A percentile compares a stretch with the other conserved stretches of the same genome.
phyloP scores from a whole-genome alignment of 768 basidiomycete genomes.

The Kwoniella newhampshirensis region DNA sequence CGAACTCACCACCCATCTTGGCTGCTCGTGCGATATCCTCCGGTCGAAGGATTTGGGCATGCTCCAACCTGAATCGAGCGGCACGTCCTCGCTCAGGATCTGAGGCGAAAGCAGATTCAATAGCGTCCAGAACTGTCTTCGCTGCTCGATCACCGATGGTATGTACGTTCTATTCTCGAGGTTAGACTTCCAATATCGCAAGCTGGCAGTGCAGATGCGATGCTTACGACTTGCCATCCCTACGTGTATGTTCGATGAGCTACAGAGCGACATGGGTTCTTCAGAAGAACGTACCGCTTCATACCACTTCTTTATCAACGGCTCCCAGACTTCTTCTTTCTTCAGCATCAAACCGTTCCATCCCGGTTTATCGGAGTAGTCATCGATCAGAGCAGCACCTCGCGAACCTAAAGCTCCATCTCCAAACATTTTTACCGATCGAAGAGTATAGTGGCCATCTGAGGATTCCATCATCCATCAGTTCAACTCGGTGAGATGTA shows the following conservation, averaged over 20 bases:
- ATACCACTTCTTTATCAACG: constrained; percentile 65
- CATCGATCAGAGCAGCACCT: constrained; percentile 82
- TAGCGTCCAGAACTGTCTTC: constrained; percentile 75
- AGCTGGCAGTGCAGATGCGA: not conserved
- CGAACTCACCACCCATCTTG: constrained; percentile 66
- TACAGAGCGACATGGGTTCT: not conserved
- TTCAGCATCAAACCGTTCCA: constrained; percentile 69
- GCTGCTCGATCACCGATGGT: constrained; percentile 73
- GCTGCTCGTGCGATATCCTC: constrained; percentile 71
- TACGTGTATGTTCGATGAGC: constrained; percentile 8
- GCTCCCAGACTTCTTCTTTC: constrained; percentile 60
- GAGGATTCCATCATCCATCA: not conserved
- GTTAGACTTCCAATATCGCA: too few species aligned
- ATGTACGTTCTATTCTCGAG: constrained; percentile 78
- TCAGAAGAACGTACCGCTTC: constrained; percentile 55
- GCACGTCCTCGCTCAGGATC: constrained; percentile 14
- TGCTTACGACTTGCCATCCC: constrained; percentile 79
- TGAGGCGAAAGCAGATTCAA: constrained; percentile 64
- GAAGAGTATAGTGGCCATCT: constrained; percentile 65
- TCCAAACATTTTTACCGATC: constrained; percentile 48
- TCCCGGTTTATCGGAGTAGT: constrained; percentile 74
- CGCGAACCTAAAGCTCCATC: constrained; percentile 91
- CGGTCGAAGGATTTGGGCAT: constrained; percentile 79
- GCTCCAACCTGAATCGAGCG: constrained; percentile 76
- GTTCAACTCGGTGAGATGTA: not conserved